Conservation (phyloP, 169 alveolate species). For the Miamiensis avidus region DNA sequence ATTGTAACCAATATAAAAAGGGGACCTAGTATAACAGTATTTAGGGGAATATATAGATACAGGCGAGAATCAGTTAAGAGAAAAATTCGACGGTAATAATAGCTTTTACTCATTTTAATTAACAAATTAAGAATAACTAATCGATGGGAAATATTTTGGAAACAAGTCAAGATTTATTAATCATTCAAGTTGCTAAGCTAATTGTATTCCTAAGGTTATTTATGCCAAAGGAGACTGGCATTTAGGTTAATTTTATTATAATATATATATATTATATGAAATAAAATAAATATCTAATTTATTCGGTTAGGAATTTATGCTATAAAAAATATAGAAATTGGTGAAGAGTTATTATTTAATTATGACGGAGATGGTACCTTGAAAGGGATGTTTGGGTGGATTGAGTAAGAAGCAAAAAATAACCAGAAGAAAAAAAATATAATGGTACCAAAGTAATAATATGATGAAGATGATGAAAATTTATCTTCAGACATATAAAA, state of each 20-base stretch:
- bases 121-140: neutral
- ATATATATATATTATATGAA: neutral
- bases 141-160: conserved; percentile 23
- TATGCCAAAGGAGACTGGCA: conserved; percentile 15
- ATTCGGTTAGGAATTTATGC: conserved; percentile 9
- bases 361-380: conserved; percentile 26
- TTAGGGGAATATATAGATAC: conserved; percentile 7
- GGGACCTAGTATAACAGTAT: neutral
- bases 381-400: conserved; percentile 11
- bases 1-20: conserved; percentile 10
- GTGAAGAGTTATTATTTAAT: conserved; percentile 14
- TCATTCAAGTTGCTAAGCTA: conserved; percentile 10
- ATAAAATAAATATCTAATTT: no score
- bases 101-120: neutral
- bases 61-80: neutral
- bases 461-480: no score
- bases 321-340: neutral
- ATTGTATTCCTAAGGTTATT: conserved; percentile 10
- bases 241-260: neutral
- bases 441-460: no score
- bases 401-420: neutral
- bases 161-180: conserved; percentile 26
- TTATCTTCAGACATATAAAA: no score
- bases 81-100: neutral
- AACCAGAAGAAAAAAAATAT: conserved; percentile 3